Evolutionary conservation across 164 flowering plant genomes (phyloP).

Genomic region (Taxillus chinensis): DNA sequence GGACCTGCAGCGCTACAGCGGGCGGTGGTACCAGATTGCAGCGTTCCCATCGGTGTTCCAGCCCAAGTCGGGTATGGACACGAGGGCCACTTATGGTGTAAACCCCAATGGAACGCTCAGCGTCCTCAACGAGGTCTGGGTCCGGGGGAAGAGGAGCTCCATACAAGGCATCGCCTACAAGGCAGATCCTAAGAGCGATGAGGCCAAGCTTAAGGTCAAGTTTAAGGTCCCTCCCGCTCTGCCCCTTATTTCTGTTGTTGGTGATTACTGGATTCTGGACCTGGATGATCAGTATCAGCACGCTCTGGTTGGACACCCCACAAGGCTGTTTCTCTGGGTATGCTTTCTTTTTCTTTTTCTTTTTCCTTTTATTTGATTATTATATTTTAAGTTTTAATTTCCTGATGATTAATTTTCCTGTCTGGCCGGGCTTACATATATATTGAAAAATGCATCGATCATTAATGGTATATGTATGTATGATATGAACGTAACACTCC

Average conservation of each 20-base stretch:
- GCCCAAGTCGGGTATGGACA: conserved; percentile 63
- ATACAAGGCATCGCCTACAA: conserved; percentile 83
- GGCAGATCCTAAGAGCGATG: conserved; percentile 70
- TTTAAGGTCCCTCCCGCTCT: conserved; percentile 85
- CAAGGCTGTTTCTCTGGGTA: conserved; percentile 78
- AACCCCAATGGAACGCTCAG: conserved; percentile 66
- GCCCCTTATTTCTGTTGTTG: conserved; percentile 77
- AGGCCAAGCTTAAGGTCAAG: conserved; percentile 92
- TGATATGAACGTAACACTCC: too few relatives aligned
- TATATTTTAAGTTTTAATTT: background rate
- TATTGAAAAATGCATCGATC: background rate
- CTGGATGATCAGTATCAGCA: conserved; percentile 68
- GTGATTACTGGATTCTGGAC: conserved; percentile 86
- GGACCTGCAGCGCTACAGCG: conserved; percentile 75
- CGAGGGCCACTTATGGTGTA: conserved; percentile 82
- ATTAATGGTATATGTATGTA: background rate
- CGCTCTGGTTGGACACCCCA: conserved; percentile 76
- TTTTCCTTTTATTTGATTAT: background rate
- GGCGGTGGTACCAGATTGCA: conserved; percentile 94
- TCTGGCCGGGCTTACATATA: background rate
- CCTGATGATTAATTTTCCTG: background rate
- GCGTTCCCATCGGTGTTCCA: conserved; percentile 71
- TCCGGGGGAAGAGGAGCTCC: conserved; percentile 54
- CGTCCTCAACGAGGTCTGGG: conserved; percentile 84
- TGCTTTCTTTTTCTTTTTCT: conserved; percentile 7